Evolutionary conservation across 306 rosid genomes (phyloP), one percentile per base, ranked within the genome.

Genomic region (Acacia acuminata): DNA sequence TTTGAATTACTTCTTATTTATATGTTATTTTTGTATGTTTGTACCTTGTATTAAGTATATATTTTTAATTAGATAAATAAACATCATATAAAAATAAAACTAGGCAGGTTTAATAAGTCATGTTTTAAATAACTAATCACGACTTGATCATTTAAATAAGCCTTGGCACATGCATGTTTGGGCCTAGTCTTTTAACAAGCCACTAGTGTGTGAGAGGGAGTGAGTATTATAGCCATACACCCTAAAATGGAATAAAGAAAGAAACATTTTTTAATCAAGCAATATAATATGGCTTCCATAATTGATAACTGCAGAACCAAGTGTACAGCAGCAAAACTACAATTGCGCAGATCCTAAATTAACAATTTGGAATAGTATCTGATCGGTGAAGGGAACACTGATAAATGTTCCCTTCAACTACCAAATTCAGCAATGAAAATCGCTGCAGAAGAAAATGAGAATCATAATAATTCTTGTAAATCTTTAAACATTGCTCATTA

Each of bases 381-480:
- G 30, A 22, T 50, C 56, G 42, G 44, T 44, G 38, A 84, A 79
- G 73, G 45, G 67, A 43, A 67, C 73, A 75, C 13, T 8, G 30
- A 44, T 30, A 43, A 79, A 84, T 67, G 66, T 74, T 58, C 32
- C 77, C 80, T 45, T 60, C 32, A 34, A 66, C 15, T 12, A 38
- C 66, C 36, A 82, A 24, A 43, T 63, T 13, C 68, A 27, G 68
- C 38, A 1, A 25, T 2, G 22, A 27, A 27, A 61, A 24, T 61
- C 17, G 67, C 67, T 24, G 16, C 69, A 27, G 20, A n/a, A 63
- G 20, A 30, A 61, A 1, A 22, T 50, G 44, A 22, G 17, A 50
- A 74, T 10, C 32, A 65, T 48, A 14, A 48, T 64, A 74, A 14
- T 11, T 10, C 27, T 22, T 36, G 32, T 45, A 75, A 24, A 24